Evolutionary conservation across 2,329 filamentous ascomycete species (phyloP).

Genomic region (Capronia epimyces): DNA sequence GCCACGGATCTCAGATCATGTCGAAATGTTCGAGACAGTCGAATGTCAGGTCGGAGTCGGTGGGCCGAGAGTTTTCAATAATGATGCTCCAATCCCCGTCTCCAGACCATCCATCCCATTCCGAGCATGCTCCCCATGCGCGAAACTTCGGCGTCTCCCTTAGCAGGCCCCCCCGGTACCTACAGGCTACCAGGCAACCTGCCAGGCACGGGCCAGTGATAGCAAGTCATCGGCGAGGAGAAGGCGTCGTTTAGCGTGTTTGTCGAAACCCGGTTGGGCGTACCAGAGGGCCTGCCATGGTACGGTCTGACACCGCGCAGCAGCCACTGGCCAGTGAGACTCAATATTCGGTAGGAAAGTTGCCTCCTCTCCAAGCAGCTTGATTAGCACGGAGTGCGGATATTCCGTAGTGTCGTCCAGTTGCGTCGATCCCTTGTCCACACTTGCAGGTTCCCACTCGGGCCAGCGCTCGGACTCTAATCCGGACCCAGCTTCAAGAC

Average conservation of each 20-base stretch:
- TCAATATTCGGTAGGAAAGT: too few species aligned
- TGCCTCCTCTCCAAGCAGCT: too few species aligned
- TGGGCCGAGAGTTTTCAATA: too few species aligned
- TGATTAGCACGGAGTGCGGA: neutral
- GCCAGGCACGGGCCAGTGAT: neutral
- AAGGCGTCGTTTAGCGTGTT: neutral
- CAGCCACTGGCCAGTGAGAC: too few species aligned
- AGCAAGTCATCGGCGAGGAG: neutral
- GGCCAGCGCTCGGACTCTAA: neutral
- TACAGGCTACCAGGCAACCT: too few species aligned
- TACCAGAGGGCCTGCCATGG: neutral
- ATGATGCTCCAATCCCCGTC: too few species aligned
- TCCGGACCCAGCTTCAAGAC: neutral
- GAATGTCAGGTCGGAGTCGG: neutral
- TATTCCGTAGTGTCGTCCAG: too few species aligned
- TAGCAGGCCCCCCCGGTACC: neutral
- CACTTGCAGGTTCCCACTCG: neutral
- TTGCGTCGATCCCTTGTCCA: neutral
- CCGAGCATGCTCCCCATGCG: neutral
- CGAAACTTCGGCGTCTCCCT: neutral
- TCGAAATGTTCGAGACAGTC: conserved; percentile 1
- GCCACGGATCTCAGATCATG: neutral
- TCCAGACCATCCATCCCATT: neutral
- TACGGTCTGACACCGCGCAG: too few species aligned
- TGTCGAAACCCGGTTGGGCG: neutral